Conservation (phyloP, 2,329 filamentous ascomycete genomes). For the Ambrosiella xylebori region DNA sequence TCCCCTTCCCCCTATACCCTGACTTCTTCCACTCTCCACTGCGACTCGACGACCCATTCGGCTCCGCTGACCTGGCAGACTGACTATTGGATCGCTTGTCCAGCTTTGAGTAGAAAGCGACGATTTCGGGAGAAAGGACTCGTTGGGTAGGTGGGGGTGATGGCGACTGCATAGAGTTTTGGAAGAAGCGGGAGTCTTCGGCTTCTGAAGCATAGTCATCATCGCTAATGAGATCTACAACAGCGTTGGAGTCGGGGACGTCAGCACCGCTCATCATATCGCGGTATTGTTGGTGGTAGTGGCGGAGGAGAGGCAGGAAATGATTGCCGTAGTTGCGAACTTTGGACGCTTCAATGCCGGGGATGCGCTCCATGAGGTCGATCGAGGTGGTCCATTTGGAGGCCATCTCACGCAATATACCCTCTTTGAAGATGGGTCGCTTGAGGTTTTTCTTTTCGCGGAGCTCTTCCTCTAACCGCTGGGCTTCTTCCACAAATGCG, state of each 20-base stretch:
- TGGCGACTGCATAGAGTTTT: constrained; percentile 6
- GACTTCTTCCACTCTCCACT: not conserved
- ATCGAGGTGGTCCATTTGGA: constrained; percentile 46
- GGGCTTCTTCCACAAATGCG: constrained; percentile 47
- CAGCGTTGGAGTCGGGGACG: constrained; percentile 20
- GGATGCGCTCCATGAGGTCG: constrained; percentile 45
- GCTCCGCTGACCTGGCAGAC: not conserved
- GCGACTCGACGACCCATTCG: not conserved
- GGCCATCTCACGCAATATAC: constrained; percentile 55
- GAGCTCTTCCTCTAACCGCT: constrained; percentile 40
- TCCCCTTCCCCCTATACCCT: not conserved
- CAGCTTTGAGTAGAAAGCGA: constrained; percentile 6
- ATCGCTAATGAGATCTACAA: constrained; percentile 40
- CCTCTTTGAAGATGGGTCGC: constrained; percentile 48
- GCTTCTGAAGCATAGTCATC: constrained; percentile 20
- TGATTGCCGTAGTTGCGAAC: constrained; percentile 42
- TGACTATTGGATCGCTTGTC: not conserved
- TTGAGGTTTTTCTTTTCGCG: constrained; percentile 41
- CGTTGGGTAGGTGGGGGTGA: constrained; percentile 16
- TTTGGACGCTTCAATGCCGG: constrained; percentile 43
- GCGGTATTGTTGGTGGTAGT: constrained; percentile 29
- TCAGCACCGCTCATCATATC: constrained; percentile 27
- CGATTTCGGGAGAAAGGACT: not conserved
- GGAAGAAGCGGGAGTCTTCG: constrained; percentile 33
- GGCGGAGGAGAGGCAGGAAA: constrained; percentile 41